A percentile compares a stretch with the other conserved stretches of the same genome.
Evolutionary conservation across 371 early-diverging fungal species (phyloP).

Genomic region (Phascolomyces articulosus): DNA sequence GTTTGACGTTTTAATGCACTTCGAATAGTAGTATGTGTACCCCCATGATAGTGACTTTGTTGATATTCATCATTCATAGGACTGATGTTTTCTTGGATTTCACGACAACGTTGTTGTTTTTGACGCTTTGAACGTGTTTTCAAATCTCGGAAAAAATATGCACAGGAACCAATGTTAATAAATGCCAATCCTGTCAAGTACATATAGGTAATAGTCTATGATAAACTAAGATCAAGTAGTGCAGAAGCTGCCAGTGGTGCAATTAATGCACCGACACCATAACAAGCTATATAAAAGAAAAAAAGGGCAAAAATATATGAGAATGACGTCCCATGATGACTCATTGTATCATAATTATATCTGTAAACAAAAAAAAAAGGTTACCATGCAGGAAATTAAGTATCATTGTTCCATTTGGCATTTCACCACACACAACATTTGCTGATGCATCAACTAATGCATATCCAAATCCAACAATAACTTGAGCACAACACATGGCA

Average conservation of each 20-base stretch:
- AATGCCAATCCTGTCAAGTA: slow-evolving; percentile 16
- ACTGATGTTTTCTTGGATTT: background rate
- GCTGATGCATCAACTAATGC: slow-evolving; percentile 13
- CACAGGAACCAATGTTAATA: background rate
- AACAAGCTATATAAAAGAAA: slow-evolving; percentile 16
- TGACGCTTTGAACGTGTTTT: background rate
- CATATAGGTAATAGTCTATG: slow-evolving; percentile 19
- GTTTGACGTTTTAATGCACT: slow-evolving; percentile 12
- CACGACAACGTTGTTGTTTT: background rate
- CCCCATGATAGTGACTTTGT: background rate
- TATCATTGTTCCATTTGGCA: too few relatives aligned
- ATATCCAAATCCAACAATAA: slow-evolving; percentile 23
- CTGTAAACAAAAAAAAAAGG: too few relatives aligned
- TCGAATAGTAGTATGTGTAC: background rate
- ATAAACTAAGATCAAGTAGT: slow-evolving; percentile 10
- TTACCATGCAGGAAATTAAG: too few relatives aligned
- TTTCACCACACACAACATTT: slow-evolving; percentile 23
- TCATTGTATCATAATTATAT: slow-evolving; percentile 10
- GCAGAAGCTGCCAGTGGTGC: slow-evolving; percentile 26
- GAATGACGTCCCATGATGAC: too few relatives aligned
- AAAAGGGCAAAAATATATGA: too few relatives aligned
- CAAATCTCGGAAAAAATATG: slow-evolving; percentile 1
- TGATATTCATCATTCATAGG: background rate
- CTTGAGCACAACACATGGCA: slow-evolving; percentile 19
- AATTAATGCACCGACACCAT: slow-evolving; percentile 27